These are phyloP conservation scores for Pseudocercospora fijiensis DNA, from an alignment of 2,329 filamentous ascomycete genomes.

Conservation along the genomic window DNA sequence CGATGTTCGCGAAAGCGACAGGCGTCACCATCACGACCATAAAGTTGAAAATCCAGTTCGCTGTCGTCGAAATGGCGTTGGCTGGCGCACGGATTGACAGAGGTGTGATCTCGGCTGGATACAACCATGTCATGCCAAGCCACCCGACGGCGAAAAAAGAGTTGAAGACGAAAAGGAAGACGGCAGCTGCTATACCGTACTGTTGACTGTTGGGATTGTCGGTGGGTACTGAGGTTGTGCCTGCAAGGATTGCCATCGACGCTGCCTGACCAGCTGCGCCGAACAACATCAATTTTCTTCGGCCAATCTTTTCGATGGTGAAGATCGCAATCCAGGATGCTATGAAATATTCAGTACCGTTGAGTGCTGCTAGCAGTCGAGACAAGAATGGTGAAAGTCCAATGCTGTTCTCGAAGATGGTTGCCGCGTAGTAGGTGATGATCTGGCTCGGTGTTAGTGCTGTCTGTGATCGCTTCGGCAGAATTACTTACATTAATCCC, in stretches of 20 bases:
- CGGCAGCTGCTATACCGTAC: conserved; percentile 42
- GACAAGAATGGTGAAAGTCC: conserved; percentile 52
- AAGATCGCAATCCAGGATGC: conserved; percentile 52
- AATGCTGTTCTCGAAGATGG: conserved; percentile 55
- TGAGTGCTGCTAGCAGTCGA: conserved; percentile 52
- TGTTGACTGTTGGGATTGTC: conserved; percentile 18
- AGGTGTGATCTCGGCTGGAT: conserved; percentile 37
- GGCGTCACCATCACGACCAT: conserved; percentile 59
- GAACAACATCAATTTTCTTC: conserved; percentile 70
- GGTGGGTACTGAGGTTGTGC: conserved; percentile 28
- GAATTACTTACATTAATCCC: conserved; percentile 20
- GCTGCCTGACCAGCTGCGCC: conserved; percentile 49
- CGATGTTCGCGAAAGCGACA: conserved; percentile 56
- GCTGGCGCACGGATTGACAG: conserved; percentile 40
- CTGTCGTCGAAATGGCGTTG: conserved; percentile 47
- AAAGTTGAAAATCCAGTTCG: conserved; percentile 41
- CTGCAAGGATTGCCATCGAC: conserved; percentile 37
- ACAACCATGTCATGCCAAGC: conserved; percentile 32
- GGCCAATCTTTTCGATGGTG: conserved; percentile 51
- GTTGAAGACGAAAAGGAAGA: conserved; percentile 42
- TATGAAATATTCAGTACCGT: conserved; percentile 56
- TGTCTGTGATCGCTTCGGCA: not conserved
- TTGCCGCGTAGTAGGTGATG: conserved; percentile 44
- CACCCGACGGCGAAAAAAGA: conserved; percentile 41
- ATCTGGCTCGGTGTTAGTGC: conserved; percentile 9